Evolutionary conservation across 805 yeast genomes (phyloP).

Genomic region (Cyberlindnera amylophila): DNA sequence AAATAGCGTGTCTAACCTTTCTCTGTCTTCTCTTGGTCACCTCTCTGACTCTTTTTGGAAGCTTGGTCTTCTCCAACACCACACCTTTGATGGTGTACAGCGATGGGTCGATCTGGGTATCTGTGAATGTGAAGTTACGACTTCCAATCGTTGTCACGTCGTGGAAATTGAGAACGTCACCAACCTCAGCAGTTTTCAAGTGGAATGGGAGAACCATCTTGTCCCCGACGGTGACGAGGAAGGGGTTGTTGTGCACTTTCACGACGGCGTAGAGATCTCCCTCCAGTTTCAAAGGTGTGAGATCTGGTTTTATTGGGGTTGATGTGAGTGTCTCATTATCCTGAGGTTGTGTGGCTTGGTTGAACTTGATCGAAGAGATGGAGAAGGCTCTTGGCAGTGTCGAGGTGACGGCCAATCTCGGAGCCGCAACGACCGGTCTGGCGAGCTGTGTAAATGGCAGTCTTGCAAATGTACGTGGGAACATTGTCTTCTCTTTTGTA

Average conservation of each 20-base stretch:
- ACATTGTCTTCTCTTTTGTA: constrained; percentile 1
- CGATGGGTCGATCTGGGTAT: constrained; percentile 48
- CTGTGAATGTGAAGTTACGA: constrained; percentile 68
- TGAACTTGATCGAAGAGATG: constrained; percentile 3
- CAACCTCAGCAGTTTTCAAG: constrained; percentile 72
- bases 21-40: constrained; percentile 78
- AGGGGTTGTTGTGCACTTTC: constrained; percentile 77
- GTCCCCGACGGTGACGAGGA: constrained; percentile 90
- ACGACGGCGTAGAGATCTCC: constrained; percentile 77
- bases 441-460: not conserved
- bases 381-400: constrained; percentile 7
- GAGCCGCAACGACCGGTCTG: constrained; percentile 5
- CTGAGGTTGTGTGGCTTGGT: constrained; percentile 3
- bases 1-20: constrained; percentile 61
- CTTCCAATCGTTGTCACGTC: constrained; percentile 83
- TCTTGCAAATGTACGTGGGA: constrained; percentile 8
- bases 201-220: constrained; percentile 73
- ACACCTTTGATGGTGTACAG: constrained; percentile 64
- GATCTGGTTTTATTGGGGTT: constrained; percentile 31
- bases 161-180: constrained; percentile 71
- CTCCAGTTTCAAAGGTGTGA: constrained; percentile 62
- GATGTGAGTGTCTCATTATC: not conserved
- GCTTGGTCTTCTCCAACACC: constrained; percentile 83
- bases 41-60: constrained; percentile 68
- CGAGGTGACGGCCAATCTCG: constrained; percentile 2